Percentiles rank a stretch among this genome's conserved stretches.
These are phyloP conservation scores for Picea abies DNA, from an alignment of 83 land plant species.

Conservation along the genomic window DNA sequence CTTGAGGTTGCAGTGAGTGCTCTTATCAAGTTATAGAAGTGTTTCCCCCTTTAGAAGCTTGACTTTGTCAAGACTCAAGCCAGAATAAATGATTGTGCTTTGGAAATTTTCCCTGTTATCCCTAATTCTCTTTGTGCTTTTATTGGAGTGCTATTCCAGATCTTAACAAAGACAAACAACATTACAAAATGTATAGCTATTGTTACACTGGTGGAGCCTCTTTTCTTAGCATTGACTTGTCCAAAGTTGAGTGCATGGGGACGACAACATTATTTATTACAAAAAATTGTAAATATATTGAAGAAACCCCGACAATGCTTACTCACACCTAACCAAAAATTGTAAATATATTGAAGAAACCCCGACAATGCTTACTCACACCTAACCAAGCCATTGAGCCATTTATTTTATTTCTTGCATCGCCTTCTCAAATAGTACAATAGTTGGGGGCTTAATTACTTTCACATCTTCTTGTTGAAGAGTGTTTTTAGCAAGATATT, in stretches of 20 bases:
- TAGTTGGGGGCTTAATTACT: conserved; percentile 23
- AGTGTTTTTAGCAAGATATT: conserved; percentile 4
- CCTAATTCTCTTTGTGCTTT: conserved; percentile 59
- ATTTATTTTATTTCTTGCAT: conserved; percentile 18
- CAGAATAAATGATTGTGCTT: conserved; percentile 63
- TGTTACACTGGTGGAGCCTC: conserved; percentile 70
- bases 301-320: too few species aligned
- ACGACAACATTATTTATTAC: too few species aligned
- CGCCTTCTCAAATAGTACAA: conserved; percentile 23
- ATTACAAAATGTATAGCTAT: conserved; percentile 72
- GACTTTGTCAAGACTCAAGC: conserved; percentile 89
- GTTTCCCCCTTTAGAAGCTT: conserved; percentile 64
- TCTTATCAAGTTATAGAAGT: conserved; percentile 78
- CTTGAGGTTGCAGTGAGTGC: conserved; percentile 64
- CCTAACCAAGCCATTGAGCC: conserved; percentile 43
- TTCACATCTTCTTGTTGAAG: conserved; percentile 27
- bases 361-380: too few species aligned
- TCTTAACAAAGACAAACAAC: conserved; percentile 76
- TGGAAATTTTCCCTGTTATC: conserved; percentile 60
- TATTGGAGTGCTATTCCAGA: conserved; percentile 71
- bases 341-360: too few species aligned
- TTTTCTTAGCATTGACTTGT: conserved; percentile 37
- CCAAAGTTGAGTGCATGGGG: too few species aligned
- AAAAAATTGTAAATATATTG: too few species aligned
- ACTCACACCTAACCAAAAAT: too few species aligned